Evolutionary conservation across 106 monocot species (phyloP).

Genomic region (Apostasia shenzhenica): DNA sequence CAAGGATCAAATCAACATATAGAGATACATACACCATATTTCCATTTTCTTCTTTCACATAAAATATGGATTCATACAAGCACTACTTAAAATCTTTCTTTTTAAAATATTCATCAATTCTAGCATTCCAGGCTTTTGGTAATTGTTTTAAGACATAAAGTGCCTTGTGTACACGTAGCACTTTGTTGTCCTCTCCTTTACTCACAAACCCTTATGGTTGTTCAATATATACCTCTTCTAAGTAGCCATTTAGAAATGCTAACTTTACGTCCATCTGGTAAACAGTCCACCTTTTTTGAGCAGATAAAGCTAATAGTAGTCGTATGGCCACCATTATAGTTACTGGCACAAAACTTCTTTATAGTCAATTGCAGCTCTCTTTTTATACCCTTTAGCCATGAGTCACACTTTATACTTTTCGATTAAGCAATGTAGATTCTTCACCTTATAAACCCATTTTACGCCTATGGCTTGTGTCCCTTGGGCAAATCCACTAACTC

Average conservation of each 20-base stretch:
- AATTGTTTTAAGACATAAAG: background rate
- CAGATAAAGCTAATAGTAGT: background rate
- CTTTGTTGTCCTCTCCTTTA: background rate
- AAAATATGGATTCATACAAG: background rate
- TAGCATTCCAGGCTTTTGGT: background rate
- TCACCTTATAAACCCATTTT: background rate
- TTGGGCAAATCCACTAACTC: background rate
- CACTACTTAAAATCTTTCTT: background rate
- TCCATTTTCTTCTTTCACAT: background rate
- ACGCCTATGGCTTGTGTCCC: background rate
- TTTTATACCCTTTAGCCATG: background rate
- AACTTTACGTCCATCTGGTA: background rate
- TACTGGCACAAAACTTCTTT: background rate
- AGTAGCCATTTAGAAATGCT: background rate
- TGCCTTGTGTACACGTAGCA: background rate
- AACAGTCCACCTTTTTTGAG: background rate
- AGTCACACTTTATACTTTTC: background rate
- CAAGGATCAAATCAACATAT: background rate
- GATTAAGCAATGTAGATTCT: background rate
- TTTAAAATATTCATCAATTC: conserved; percentile 1
- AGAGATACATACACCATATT: background rate
- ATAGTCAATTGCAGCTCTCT: background rate
- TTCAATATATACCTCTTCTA: background rate
- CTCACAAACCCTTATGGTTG: background rate
- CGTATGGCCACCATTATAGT: background rate